Evolutionary conservation across 306 rosid genomes (phyloP), one percentile per base, ranked within the genome.

Genomic region (Trifolium pratense): DNA sequence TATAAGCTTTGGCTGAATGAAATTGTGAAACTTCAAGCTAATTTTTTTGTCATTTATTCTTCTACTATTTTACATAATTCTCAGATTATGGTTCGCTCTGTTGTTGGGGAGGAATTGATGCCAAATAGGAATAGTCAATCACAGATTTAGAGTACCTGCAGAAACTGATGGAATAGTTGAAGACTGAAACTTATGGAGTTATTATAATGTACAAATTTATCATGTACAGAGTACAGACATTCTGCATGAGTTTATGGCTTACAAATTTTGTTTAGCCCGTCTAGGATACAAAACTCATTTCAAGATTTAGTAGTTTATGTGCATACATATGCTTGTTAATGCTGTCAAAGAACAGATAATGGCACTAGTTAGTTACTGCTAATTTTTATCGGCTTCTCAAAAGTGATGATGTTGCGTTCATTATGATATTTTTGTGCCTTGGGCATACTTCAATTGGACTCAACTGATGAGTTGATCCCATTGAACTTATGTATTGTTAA

Each of bases 21-120:
- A 78, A 29, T 73, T 16, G n/a, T 40, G 56, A 40, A 73, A 31
- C 68, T 68, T 51, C 63, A 39, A 39, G 51, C 55, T 48, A 52
- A 37, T 21, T 65, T 65, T 14, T 16, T 72, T 65, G 21, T 46
- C 17, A 55, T 40, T 49, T 37, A 42, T 42, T 46, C 34, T 12
- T 58, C 52, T 62, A 16, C 23, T 67, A 32, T 48, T 62, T 71
- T 46, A 29, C 49, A 26, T 5, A 72, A 68, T 82, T 73, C 14
- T 16, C 87, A 86, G 89, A 40, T 80, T 76, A 73, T 89, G 89
- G 63, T n/a, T 57, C 12, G 45, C 64, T 39, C 71, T 36, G 69
- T 80, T 48, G 73, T 53, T 55, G 87, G 85, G n/a, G 79, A 82
- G 74, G 89, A 86, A 79, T 74, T 86, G 74, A 86, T 86, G 87